Base-by-base conservation (phyloP, 1,284 basidiomycete species). In the Sporisorium iseilematis-ciliati region DNA sequence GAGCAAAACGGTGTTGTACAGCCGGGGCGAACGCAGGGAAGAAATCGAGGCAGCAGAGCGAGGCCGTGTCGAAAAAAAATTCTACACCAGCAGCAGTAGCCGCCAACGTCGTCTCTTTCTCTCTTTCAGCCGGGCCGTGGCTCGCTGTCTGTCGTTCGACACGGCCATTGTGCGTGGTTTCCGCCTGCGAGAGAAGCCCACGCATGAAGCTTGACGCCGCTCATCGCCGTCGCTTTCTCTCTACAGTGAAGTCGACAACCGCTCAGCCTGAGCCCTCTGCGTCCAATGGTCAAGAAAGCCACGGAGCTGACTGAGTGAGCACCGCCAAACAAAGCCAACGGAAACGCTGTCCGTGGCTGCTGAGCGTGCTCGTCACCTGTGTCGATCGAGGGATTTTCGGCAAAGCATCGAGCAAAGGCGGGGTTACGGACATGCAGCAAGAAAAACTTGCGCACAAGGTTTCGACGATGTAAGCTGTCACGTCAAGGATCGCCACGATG, bases 401-500 rank as follows among this genome's bases (percentile, higher is more conserved):
- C 49, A 54, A 58, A 25, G 26, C 46, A 29, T 38, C 35, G 3
- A 16, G 12, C 35, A 38, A 38, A 21, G 23, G 43, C 55, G 55
- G 55, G 55, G 41, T 35, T 35, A 35, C 6, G 21, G n/a, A 20
- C 29, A 45, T 7, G 41, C 25, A 29, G n/a, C 6, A n/a, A 21
- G 38, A 23, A 49, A n/a, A 29, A 23, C 12, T 56, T 45, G 55
- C 45, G 49, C 41, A 65, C 38, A 12, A 21, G 50, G 33, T 29
- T 8, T 41, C 45, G 48, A 21, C 35, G 57, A 49, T 51, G 57
- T 51, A n/a, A 60, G 57, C 53, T 57, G 55, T 62, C 65, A 68
- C 65, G 65, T 68, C 65, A 68, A 61, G 51, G 7, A 26, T 16
- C 10, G 8, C 23, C 18, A 42, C 21, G 65, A 68, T 68, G 59